Percentiles rank a stretch among this genome's conserved stretches.
Conservation (phyloP, 2,329 filamentous ascomycete species). For the Cyanodermella asteris region DNA sequence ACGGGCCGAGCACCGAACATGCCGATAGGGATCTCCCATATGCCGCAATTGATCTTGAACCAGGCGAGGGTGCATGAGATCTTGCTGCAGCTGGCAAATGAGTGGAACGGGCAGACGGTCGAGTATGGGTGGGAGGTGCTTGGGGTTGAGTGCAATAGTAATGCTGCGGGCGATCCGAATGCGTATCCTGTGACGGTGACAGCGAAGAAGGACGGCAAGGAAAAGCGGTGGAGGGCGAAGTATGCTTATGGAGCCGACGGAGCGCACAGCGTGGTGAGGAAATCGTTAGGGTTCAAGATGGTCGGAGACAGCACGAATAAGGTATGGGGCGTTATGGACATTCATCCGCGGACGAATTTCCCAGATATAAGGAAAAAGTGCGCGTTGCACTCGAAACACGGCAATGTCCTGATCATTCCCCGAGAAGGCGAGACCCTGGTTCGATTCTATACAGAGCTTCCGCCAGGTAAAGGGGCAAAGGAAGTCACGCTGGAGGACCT, state of each 20-base stretch:
- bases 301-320: slow-evolving; percentile 41
- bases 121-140: slow-evolving; percentile 33
- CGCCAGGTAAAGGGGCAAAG: slow-evolving; percentile 25
- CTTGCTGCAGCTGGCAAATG: slow-evolving; percentile 29
- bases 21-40: slow-evolving; percentile 28
- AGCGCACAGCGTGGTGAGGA: slow-evolving; percentile 36
- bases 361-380: slow-evolving; percentile 39
- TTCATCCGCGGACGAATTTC: slow-evolving; percentile 39
- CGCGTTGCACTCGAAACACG: slow-evolving; percentile 30
- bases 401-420: slow-evolving; percentile 28
- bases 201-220: slow-evolving; percentile 19
- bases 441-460: slow-evolving; percentile 41
- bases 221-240: slow-evolving; percentile 23
- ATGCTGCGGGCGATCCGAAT: slow-evolving; percentile 14
- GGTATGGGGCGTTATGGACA: slow-evolving; percentile 47
- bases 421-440: slow-evolving; percentile 34
- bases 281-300: slow-evolving; percentile 44
- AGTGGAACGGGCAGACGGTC: slow-evolving; percentile 21
- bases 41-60: slow-evolving; percentile 34
- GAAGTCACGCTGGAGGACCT: slow-evolving; percentile 31
- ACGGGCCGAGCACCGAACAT: slow-evolving; percentile 31
- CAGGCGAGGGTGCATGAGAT: slow-evolving; percentile 33
- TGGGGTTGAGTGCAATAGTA: slow-evolving; percentile 27
- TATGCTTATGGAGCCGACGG: slow-evolving; percentile 36
- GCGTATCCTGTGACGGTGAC: slow-evolving; percentile 25